Evolutionary conservation across 2,329 filamentous ascomycete genomes (phyloP), one percentile per base, ranked within the genome.

Genomic region (Penicillium aurantiogriseum): DNA sequence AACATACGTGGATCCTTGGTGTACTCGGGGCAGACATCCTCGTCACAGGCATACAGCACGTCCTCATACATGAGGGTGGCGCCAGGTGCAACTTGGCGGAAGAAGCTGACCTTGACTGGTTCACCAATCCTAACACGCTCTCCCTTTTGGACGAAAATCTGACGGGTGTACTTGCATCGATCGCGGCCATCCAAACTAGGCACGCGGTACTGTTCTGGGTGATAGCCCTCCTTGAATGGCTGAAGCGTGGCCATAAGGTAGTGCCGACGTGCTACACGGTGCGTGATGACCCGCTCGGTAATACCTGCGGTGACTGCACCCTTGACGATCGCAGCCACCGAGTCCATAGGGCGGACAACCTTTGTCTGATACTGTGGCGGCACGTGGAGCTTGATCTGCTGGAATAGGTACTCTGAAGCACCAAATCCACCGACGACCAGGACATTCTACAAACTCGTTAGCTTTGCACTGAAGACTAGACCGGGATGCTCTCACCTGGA

Each of bases 31-130:
- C 93, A 97, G 51, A 96, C 91, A 74, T 99, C 94, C 64, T 97
- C 94, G 72, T 99, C 94, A 71, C 94, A 99, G 50, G 93, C 94
- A 75, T 97, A 97, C 57, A 97, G 78, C 53, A 97, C 93, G 79
- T 99, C 94, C 80, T 99, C 94, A 75, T 99, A 99, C 94, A 99
- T 97, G 67, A 99, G 86, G 1, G 93, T 97, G 35, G 94, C 94
- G 49, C 94, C 94, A 0, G 94, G 94, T 6, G 94, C 94, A 54
- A 99, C 94, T 76, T 97, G 94, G 76, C 94, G 84, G 87, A 99
- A 97, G 79, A 97, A 97, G 10, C 91, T 96, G 44, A 97, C 94
- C 82, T 97, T 97, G 79, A 97, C 93, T 1, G 94, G 93, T 79
- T 99, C 94, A 69, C 94, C 94, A 75, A 96, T 97, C 87, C 97